Evolutionary conservation across 805 yeast species (phyloP).

Genomic region (Scheffersomyces amazonensis): DNA sequence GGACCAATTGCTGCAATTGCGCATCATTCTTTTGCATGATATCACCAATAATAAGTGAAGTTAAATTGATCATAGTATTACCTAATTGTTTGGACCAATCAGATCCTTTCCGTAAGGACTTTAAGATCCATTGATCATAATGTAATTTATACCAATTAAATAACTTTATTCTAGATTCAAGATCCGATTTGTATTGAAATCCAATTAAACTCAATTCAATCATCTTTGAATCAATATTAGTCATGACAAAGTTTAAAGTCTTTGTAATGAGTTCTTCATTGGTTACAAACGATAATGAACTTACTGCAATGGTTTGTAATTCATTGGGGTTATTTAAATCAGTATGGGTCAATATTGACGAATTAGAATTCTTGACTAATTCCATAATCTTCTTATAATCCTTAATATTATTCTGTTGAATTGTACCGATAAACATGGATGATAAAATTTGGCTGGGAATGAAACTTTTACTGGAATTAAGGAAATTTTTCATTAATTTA

Average conservation of each 20-base stretch:
- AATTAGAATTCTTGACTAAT: slow-evolving; percentile 48
- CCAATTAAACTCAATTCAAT: slow-evolving; percentile 63
- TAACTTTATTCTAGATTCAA: slow-evolving; percentile 27
- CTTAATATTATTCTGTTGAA: slow-evolving; percentile 26
- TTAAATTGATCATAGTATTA: slow-evolving; percentile 40
- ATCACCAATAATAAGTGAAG: slow-evolving; percentile 38
- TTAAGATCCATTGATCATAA: slow-evolving; percentile 51
- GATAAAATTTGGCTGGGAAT: slow-evolving; percentile 50
- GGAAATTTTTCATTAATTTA: slow-evolving; percentile 41
- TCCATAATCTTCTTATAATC: slow-evolving; percentile 61
- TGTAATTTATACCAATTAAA: slow-evolving; percentile 60
- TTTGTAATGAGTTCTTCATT: slow-evolving; percentile 47
- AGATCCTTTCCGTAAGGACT: slow-evolving; percentile 44
- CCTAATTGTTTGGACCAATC: slow-evolving; percentile 45
- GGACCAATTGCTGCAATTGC: slow-evolving; percentile 15
- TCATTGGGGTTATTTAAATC: slow-evolving; percentile 27
- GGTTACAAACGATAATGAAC: slow-evolving; percentile 50
- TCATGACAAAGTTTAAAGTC: slow-evolving; percentile 54
- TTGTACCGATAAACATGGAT: slow-evolving; percentile 40
- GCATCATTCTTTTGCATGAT: slow-evolving; percentile 35
- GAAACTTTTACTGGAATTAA: slow-evolving; percentile 52
- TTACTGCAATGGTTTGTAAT: slow-evolving; percentile 55
- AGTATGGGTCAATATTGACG: slow-evolving; percentile 39
- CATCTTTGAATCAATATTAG: slow-evolving; percentile 52
- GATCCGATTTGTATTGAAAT: slow-evolving; percentile 33